Percentiles rank a stretch among this genome's conserved stretches.
These are phyloP conservation scores for Vicia sativa DNA, from an alignment of 306 rosid species.

Conservation along the genomic window DNA sequence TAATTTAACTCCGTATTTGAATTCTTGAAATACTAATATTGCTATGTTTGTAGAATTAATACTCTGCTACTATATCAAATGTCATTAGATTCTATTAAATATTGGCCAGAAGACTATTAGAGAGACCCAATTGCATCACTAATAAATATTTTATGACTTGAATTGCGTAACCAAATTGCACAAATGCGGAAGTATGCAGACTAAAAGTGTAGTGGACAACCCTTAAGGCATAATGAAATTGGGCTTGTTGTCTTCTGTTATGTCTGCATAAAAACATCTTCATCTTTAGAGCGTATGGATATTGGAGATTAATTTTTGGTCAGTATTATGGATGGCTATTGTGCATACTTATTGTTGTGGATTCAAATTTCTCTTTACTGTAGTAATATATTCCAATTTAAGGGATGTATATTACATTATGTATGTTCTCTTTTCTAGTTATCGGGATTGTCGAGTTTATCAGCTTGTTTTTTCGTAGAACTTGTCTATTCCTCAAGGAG, in stretches of 20 bases:
- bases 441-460: no score
- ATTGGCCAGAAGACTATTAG: not conserved
- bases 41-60: no score
- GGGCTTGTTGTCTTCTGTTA: not conserved
- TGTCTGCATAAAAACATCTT: not conserved
- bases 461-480: constrained; percentile 1
- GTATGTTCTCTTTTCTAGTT: not conserved
- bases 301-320: not conserved
- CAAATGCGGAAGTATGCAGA: not conserved
- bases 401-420: constrained; percentile 1
- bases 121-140: not conserved
- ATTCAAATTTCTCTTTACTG: not conserved
- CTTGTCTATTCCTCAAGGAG: constrained; percentile 14
- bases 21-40: no score
- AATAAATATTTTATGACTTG: not conserved
- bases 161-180: not conserved
- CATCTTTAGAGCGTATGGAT: not conserved
- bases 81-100: not conserved
- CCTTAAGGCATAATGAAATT: not conserved
- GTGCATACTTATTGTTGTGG: constrained; percentile 10
- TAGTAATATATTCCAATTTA: not conserved
- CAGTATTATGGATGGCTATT: constrained; percentile 9
- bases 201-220: not conserved
- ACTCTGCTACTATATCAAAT: no score
- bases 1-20: constrained; percentile 1